These are phyloP conservation scores for Colletotrichum sp. DNA, from an alignment of 2,329 filamentous ascomycete genomes.

Conservation along the genomic window DNA sequence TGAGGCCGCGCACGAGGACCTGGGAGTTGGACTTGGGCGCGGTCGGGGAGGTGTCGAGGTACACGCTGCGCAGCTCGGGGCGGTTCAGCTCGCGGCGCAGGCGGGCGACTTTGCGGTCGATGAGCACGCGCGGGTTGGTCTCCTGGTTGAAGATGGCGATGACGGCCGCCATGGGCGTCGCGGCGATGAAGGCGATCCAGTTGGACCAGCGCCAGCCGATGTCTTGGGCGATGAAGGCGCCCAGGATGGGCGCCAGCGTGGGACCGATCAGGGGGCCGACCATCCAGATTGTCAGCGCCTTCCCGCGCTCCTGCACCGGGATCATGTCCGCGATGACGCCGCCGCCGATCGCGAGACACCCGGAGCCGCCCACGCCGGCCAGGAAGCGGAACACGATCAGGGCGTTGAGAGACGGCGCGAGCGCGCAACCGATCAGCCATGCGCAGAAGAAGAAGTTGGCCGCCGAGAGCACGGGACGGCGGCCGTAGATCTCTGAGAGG, in stretches of 20 bases:
- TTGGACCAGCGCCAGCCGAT: slow-evolving; percentile 59
- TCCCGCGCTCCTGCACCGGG: slow-evolving; percentile 48
- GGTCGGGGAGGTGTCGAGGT: slow-evolving; percentile 30
- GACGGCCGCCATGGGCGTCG: slow-evolving; percentile 35
- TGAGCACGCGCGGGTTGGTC: slow-evolving; percentile 55
- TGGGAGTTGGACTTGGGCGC: slow-evolving; percentile 29
- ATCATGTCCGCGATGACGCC: slow-evolving; percentile 62
- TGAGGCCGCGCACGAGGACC: slow-evolving; percentile 45
- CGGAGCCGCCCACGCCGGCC: slow-evolving; percentile 63
- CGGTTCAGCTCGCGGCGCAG: slow-evolving; percentile 49
- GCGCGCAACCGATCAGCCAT: slow-evolving; percentile 69
- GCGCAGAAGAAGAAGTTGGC: slow-evolving; percentile 66
- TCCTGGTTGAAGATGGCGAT: slow-evolving; percentile 48
- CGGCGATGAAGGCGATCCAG: slow-evolving; percentile 57
- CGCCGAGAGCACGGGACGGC: slow-evolving; percentile 57
- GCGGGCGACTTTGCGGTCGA: slow-evolving; percentile 50
- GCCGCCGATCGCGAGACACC: slow-evolving; percentile 58
- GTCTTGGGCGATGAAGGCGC: slow-evolving; percentile 52
- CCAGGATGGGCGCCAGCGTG: slow-evolving; percentile 50
- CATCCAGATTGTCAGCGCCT: slow-evolving; percentile 56
- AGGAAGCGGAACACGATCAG: slow-evolving; percentile 66
- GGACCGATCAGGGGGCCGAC: slow-evolving; percentile 47
- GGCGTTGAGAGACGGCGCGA: slow-evolving; percentile 56
- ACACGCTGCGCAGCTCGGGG: slow-evolving; percentile 38
- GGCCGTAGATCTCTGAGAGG: slow-evolving; percentile 69